Evolutionary conservation across 2,329 filamentous ascomycete genomes (phyloP).

Genomic region (Pseudogymnoascus sp.): DNA sequence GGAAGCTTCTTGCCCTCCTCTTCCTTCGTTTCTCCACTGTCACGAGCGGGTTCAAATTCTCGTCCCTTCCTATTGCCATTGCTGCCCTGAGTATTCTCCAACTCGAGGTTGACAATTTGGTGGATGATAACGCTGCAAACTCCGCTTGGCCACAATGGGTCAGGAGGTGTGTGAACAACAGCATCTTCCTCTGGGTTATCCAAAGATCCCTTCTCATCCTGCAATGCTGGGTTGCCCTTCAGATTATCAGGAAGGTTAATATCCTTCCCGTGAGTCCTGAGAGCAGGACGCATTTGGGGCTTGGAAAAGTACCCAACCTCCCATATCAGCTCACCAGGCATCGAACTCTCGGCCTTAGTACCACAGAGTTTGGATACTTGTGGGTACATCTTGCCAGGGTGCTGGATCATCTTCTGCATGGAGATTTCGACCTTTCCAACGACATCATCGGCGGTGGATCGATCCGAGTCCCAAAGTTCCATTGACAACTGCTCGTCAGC

Average conservation of each 20-base stretch:
- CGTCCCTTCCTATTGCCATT: conserved; percentile 70
- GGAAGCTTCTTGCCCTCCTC: conserved; percentile 74
- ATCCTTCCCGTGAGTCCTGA: conserved; percentile 82
- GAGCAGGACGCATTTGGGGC: conserved; percentile 73
- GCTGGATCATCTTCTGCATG: conserved; percentile 89
- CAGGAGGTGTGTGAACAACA: conserved; percentile 80
- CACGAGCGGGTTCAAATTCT: conserved; percentile 82
- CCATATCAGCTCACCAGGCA: conserved; percentile 93
- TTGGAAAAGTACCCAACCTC: conserved; percentile 94
- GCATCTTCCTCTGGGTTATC: conserved; percentile 71
- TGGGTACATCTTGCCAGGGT: conserved; percentile 86
- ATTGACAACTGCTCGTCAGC: conserved; percentile 88
- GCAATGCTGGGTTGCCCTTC: conserved; percentile 64
- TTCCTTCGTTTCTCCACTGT: conserved; percentile 76
- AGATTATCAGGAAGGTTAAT: conserved; percentile 65
- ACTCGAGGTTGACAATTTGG: conserved; percentile 88
- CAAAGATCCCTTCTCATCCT: conserved; percentile 78
- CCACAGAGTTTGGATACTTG: conserved; percentile 77
- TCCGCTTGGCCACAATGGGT: conserved; percentile 92
- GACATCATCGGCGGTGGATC: conserved; percentile 85
- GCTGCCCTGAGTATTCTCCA: conserved; percentile 84
- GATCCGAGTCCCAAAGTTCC: conserved; percentile 93
- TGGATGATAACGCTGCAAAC: conserved; percentile 80
- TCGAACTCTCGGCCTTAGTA: conserved; percentile 72
- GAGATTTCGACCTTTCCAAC: conserved; percentile 91